Conservation (phyloP, 192 early-diverging fungal species). For the Umbelopsis vinacea region DNA sequence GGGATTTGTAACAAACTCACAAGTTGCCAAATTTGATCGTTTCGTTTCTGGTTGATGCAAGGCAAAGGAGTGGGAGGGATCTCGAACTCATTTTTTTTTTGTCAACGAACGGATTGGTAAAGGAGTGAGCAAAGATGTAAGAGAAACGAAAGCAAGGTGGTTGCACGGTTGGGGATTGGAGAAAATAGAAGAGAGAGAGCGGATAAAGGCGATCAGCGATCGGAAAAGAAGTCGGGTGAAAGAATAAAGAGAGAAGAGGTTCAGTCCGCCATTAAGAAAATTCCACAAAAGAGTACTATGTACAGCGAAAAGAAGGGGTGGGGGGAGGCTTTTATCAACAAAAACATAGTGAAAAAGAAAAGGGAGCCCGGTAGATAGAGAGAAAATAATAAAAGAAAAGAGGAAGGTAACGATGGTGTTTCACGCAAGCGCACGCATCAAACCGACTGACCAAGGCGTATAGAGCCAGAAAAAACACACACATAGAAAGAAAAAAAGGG, state of each 20-base stretch:
- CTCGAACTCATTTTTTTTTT: no score
- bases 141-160: not conserved
- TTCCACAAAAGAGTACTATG: conserved; percentile 22
- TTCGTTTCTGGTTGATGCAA: not conserved
- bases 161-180: not conserved
- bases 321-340: conserved; percentile 7
- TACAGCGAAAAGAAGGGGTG: conserved; percentile 14
- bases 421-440: conserved; percentile 1
- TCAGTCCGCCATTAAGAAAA: conserved; percentile 11
- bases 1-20: conserved; percentile 18
- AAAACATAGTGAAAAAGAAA: not conserved
- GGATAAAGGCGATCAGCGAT: not conserved
- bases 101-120: no score
- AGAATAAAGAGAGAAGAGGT: not conserved
- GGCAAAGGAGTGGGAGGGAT: not conserved
- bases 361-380: not conserved
- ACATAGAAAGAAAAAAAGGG: conserved; percentile 9
- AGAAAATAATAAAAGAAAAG: not conserved
- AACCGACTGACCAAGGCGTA: not conserved
- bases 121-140: not conserved
- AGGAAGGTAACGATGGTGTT: not conserved
- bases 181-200: not conserved
- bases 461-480: not conserved
- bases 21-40: conserved; percentile 5
- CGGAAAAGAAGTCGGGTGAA: not conserved